Base-by-base conservation (phyloP, 768 basidiomycete species). In the Suillus lakei region DNA sequence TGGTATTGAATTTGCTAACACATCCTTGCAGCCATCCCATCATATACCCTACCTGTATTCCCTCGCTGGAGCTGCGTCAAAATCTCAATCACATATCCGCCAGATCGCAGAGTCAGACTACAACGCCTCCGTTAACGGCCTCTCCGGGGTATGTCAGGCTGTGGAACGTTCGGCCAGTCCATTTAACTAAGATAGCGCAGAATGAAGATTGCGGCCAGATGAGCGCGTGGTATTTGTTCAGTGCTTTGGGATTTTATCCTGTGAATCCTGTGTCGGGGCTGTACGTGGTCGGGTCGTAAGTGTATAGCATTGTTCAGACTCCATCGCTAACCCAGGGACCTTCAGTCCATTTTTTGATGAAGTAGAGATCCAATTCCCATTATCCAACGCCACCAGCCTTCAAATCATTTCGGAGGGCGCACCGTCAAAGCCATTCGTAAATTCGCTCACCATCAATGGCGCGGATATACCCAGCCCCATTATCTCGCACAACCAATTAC, bases 141-240 rank as follows among this genome's bases (percentile, higher is more conserved):
- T 95, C 4, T 87, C 91, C 5, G 92, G 92, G 18, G 91, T 91
- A 71, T 26, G 84, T 76, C 16, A 30, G 18, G 18, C 18, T 21
- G 18, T 21, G 21, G 39, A 41, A 41, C 18, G 21, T 59, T 59
- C 38, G 13, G 26, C 2, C 26, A 41, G 39, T 41, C 26, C 38
- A 21, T 41, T 59, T 28, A 9, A 58, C 56, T 26, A 21, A 18
- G 28, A 41, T 62, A 21, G 15, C 21, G 1, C 66, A 93, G 90
- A 95, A 95, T 69, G 93, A 95, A 73, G 93, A 95, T 72, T 94
- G 92, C 68, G 92, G 93, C 1, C 93, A 95, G 73, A 95, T 95
- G 93, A 92, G 90, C 70, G 91, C 92, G 0, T 95, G 93, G 93
- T 94, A 89, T 69, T 83, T 94, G 16, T 94, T 93, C 78, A 89